phyloP scores from a whole-genome alignment of 306 rosid species.

The Coriaria nepalensis region DNA sequence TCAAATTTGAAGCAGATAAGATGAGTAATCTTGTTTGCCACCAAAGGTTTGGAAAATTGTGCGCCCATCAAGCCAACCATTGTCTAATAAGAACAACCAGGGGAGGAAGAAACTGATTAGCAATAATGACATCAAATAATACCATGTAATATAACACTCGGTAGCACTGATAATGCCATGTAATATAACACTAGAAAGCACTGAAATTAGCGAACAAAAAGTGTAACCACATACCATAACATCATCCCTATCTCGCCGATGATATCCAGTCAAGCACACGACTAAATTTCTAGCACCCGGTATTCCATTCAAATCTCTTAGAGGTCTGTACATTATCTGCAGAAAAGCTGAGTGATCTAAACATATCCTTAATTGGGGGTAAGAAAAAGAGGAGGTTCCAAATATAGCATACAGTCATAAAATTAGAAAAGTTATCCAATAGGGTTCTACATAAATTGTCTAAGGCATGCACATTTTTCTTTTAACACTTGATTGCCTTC shows the following conservation, averaged over 20 bases:
- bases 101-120: slow-evolving; percentile 5
- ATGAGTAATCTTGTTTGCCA: slow-evolving; percentile 82
- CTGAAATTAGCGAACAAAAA: slow-evolving; percentile 3
- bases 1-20: slow-evolving; percentile 93
- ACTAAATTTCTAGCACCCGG: slow-evolving; percentile 50
- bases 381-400: no score
- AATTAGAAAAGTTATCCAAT: no score
- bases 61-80: slow-evolving; percentile 89
- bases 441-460: no score
- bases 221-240: slow-evolving; percentile 45
- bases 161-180: no score
- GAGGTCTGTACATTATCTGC: slow-evolving; percentile 81
- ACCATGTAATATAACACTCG: no score
- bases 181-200: slow-evolving; percentile 1
- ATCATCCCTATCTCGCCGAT: slow-evolving; percentile 86
- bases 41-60: slow-evolving; percentile 73
- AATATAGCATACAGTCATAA: no score
- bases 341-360: slow-evolving; percentile 11
- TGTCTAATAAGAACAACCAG: slow-evolving; percentile 36
- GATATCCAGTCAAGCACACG: slow-evolving; percentile 87
- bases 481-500: no score
- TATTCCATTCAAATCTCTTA: slow-evolving; percentile 52
- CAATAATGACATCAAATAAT: slow-evolving; percentile 3
- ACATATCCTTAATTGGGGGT: background rate
- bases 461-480: no score